Evolutionary conservation across 2,329 filamentous ascomycete species (phyloP).

Genomic region (Ascochyta rabiei): DNA sequence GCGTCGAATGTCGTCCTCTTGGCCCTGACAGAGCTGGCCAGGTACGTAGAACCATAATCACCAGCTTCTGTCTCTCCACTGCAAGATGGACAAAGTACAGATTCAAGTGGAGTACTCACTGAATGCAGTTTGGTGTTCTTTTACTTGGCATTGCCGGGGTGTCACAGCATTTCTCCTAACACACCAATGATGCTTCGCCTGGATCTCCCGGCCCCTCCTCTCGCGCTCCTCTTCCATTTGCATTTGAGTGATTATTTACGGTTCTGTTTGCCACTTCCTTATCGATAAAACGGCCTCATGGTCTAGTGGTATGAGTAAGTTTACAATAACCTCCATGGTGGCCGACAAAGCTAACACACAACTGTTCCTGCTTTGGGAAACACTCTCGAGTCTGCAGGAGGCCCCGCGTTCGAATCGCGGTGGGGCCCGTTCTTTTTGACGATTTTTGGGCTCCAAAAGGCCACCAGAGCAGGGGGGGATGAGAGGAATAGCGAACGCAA

Average conservation of each 20-base stretch:
- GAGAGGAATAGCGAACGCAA: neutral
- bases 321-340: too few species aligned
- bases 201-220: too few species aligned
- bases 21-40: too few species aligned
- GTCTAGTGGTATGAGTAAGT: conserved; percentile 17
- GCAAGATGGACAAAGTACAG: too few species aligned
- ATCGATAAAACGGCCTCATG: conserved; percentile 21
- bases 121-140: neutral
- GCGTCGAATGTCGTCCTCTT: too few species aligned
- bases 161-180: too few species aligned
- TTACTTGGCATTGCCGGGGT: neutral
- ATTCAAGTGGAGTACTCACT: too few species aligned
- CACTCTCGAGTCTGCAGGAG: conserved; percentile 10
- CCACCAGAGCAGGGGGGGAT: neutral
- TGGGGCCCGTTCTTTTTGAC: conserved; percentile 6
- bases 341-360: too few species aligned
- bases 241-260: neutral
- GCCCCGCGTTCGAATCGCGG: conserved; percentile 19
- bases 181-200: too few species aligned
- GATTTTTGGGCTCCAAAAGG: neutral
- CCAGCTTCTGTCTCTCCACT: too few species aligned
- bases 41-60: too few species aligned
- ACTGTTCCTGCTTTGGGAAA: conserved; percentile 11
- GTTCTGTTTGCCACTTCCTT: neutral
- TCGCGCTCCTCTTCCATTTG: too few species aligned